phyloP scores from a whole-genome alignment of 2,329 filamentous ascomycete genomes.

The Remersonia thermophila region DNA sequence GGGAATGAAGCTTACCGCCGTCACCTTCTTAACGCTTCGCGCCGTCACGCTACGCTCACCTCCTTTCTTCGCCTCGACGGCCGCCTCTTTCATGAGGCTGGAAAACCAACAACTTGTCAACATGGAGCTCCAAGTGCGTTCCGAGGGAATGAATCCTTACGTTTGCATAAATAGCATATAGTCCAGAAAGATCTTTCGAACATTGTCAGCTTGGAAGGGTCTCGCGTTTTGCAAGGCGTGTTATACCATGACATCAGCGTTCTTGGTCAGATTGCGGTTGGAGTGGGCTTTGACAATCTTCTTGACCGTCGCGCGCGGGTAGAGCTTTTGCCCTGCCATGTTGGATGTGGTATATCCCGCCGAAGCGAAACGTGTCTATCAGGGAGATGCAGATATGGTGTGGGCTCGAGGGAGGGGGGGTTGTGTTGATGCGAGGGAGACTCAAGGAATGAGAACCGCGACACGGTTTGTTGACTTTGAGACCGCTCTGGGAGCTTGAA shows the following conservation, averaged over 20 bases:
- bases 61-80: conserved; percentile 60
- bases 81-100: conserved; percentile 68
- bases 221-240: not conserved
- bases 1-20: conserved; percentile 44
- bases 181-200: conserved; percentile 80
- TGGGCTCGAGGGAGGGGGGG: too few species aligned
- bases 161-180: conserved; percentile 71
- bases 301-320: conserved; percentile 73
- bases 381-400: too few species aligned
- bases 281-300: conserved; percentile 86
- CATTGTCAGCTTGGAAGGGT: conserved; percentile 9
- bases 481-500: not conserved
- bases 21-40: conserved; percentile 64
- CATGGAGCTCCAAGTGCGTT: too few species aligned
- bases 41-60: conserved; percentile 65
- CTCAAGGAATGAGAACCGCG: too few species aligned
- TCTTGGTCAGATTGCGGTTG: conserved; percentile 67
- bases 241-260: conserved; percentile 67
- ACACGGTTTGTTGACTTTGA: conserved; percentile 5
- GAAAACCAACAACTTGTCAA: not conserved
- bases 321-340: conserved; percentile 59
- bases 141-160: conserved; percentile 25
- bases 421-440: too few species aligned
- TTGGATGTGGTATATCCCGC: not conserved
- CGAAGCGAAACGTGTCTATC: too few species aligned